Percentiles rank a stretch among this genome's conserved stretches.
Evolutionary conservation across 108 stramenopile species (phyloP).

Genomic region (Stephanodiscus triporus): DNA sequence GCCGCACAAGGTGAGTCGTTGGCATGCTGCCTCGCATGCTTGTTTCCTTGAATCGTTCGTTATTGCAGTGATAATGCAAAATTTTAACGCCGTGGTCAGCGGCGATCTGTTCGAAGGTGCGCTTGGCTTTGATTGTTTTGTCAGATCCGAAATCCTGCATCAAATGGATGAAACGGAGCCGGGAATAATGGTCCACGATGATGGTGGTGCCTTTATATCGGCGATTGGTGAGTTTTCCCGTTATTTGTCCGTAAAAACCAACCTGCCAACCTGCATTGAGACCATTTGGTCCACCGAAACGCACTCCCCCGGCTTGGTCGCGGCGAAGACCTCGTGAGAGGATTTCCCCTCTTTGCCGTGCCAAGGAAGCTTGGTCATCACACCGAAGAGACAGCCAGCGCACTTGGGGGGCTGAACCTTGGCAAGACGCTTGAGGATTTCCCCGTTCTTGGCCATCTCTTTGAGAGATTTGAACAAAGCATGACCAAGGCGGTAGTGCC

Average conservation of each 20-base stretch:
- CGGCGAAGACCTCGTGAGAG: no score
- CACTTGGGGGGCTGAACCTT: no score
- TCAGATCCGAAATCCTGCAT: background rate
- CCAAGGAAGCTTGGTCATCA: slow-evolving; percentile 11
- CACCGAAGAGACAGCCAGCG: background rate
- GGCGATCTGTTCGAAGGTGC: slow-evolving; percentile 17
- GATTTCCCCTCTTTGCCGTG: background rate
- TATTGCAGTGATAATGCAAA: slow-evolving; percentile 53
- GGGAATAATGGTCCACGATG: slow-evolving; percentile 37
- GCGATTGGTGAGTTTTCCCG: slow-evolving; percentile 16
- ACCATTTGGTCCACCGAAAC: background rate
- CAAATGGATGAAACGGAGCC: background rate
- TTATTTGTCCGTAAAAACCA: background rate
- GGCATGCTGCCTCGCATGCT: background rate
- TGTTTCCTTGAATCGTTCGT: slow-evolving; percentile 37
- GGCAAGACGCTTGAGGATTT: no score
- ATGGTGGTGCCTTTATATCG: background rate
- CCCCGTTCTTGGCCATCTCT: background rate
- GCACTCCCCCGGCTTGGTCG: slow-evolving; percentile 3
- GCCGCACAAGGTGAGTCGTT: slow-evolving; percentile 40
- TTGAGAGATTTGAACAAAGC: background rate
- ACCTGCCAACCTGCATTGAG: background rate
- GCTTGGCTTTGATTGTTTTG: slow-evolving; percentile 19
- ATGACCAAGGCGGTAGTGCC: background rate
- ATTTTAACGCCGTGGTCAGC: slow-evolving; percentile 21